These are phyloP conservation scores for Trametes versicolor DNA, from an alignment of 1,284 basidiomycete species.

Conservation along the genomic window DNA sequence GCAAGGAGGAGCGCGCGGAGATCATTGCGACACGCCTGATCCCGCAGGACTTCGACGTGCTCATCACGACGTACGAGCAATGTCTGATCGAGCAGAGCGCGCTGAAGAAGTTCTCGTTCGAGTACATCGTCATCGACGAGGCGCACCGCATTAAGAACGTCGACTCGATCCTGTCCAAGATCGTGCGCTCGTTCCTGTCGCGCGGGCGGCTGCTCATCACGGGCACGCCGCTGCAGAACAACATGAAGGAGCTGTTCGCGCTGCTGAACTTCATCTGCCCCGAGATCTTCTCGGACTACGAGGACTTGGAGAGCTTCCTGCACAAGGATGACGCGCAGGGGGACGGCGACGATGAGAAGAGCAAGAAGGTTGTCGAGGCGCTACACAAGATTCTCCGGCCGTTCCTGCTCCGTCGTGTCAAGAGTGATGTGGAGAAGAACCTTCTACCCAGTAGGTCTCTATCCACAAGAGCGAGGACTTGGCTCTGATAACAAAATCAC, in stretches of 20 bases:
- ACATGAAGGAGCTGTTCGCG: constrained; percentile 96
- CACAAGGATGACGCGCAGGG: constrained; percentile 81
- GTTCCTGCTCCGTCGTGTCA: constrained; percentile 95
- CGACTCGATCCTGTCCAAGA: constrained; percentile 95
- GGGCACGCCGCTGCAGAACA: constrained; percentile 98
- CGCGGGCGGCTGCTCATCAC: constrained; percentile 95
- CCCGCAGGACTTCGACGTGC: constrained; percentile 92
- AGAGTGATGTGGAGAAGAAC: constrained; percentile 97
- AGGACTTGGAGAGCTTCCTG: constrained; percentile 79
- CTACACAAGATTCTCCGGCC: constrained; percentile 97
- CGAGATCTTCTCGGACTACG: constrained; percentile 82
- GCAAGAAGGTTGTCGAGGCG: constrained; percentile 95
- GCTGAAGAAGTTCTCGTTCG: constrained; percentile 95
- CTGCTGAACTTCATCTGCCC: constrained; percentile 95
- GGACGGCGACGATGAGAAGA: constrained; percentile 88
- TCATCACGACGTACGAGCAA: constrained; percentile 98
- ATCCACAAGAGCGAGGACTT: constrained; percentile 1
- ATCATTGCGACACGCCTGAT: constrained; percentile 85
- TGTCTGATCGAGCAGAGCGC: constrained; percentile 94
- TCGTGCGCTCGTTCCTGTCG: constrained; percentile 92
- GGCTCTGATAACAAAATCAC: constrained; percentile 29
- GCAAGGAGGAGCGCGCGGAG: constrained; percentile 89
- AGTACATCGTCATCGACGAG: constrained; percentile 99
- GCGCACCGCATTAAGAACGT: constrained; percentile 99
- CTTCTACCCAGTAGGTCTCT: constrained; percentile 82